Evolutionary conservation across 805 yeast genomes (phyloP), one percentile per base, ranked within the genome.

Genomic region (Ogataea trehaloabstinens): DNA sequence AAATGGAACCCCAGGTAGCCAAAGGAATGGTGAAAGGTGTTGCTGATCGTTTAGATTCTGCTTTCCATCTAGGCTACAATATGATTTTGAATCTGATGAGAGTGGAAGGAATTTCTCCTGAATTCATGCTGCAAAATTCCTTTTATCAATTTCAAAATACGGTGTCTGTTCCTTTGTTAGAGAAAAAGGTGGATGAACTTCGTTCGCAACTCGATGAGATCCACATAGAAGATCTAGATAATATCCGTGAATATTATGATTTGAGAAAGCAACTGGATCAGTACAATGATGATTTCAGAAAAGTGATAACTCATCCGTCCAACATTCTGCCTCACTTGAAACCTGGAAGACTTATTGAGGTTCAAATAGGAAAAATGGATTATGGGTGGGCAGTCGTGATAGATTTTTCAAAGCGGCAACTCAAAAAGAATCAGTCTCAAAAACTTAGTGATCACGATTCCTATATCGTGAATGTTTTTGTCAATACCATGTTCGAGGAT

Each of bases 1-100:
- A 93, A 58, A 93, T 93, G 99, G 99, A 93, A 62, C 99, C 99
- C 4, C 95, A 90, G 54, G 96, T 93, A 30, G 99, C 99, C 16
- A 93, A 93, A 60, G 97, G 98, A 2, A 93, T 93, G 99, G 99
- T 93, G 17, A 91, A 91, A 63, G 99, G 99, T 58, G 96, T 89
- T 58, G 97, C 99, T 22, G 99, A 93, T 66, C 74, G 99, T 51
- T 74, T 93, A 42, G 98, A 93, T 58, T 91, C 98, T 16, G 98
- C 99, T 0, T 93, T 93, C 75, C 99, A 93, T 60, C 69, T 93
- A 45, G 97, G 98, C 18, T 93, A 93, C 64, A 93, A 93, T 61
- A 93, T 93, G 99, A 87, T 90, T 55, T 74, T 93, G 63, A 93
- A 93, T 61, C 72, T 93, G 61, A 79, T 93, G 84, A 80, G 99